Evolutionary conservation across 2,329 filamentous ascomycete species (phyloP), one percentile per base, ranked within the genome.

Genomic region (Cordyceps javanica): DNA sequence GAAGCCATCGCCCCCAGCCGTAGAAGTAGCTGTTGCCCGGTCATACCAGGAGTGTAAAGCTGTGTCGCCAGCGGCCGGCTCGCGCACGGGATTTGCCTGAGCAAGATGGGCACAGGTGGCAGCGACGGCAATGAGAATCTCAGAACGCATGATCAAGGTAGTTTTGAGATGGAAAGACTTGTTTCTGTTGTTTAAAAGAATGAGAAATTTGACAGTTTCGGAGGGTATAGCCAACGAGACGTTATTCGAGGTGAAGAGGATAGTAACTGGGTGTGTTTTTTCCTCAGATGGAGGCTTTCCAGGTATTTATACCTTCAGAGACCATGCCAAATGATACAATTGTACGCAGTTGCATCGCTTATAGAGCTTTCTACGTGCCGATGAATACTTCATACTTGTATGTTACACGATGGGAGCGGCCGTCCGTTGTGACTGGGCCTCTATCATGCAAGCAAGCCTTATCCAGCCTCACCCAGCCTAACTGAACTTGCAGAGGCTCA

Each of bases 391-490:
- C 6, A 11, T 13, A 11, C n/a, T 50, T n/a, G 9, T 5, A 38
- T 9, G n/a, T 19, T 26, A 25, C 23, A 19, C 32, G 21, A 50
- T 38, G 21, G 5, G 3, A 13, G 34, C 23, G 23, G 21, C 34
- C 32, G 48, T 21, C 16, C n/a, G 32, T 10, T 48, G 21, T 2
- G 6, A 23, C 48, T 50, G 48, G 32, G 48, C 48, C 48, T 38
- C 32, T 26, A 36, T 16, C 14, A n/a, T n/a, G n/a, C 8, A 19
- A 21, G 23, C 32, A 13, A 50, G 48, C 48, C 32, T 50, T 38
- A 26, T 50, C 8, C 48, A 50, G 48, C 48, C 48, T 23, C 32
- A n/a, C 26, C 21, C 23, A 50, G 48, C 48, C 48, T 50, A n/a
- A 55, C 16, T 13, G 19, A 19, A 7, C 2, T 13, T 11, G 5